Conservation (phyloP, 768 basidiomycete species). For the Agrocybe chaxingu region DNA sequence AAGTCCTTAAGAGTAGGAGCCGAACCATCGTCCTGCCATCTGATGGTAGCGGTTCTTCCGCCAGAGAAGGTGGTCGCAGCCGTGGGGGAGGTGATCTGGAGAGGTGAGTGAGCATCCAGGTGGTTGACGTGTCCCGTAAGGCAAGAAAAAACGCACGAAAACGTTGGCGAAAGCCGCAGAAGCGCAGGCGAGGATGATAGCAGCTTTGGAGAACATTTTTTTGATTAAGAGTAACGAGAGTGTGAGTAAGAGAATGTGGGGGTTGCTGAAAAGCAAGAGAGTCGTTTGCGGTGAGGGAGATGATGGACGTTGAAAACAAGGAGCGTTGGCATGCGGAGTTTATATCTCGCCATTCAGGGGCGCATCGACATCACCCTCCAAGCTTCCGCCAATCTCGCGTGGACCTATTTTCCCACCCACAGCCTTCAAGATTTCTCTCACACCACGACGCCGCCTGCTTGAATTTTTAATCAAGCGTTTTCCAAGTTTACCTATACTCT, state of each 20-base stretch:
- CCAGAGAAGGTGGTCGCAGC: conserved; percentile 41
- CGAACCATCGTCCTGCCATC: conserved; percentile 56
- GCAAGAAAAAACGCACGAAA: conserved; percentile 35
- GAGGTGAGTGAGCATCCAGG: conserved; percentile 1
- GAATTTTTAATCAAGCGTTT: too few species aligned
- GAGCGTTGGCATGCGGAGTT: conserved; percentile 9
- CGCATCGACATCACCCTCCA: too few species aligned
- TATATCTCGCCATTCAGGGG: conserved; percentile 6
- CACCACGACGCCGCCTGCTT: too few species aligned
- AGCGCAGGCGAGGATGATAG: conserved; percentile 49
- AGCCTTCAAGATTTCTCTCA: too few species aligned
- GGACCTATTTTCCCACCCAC: too few species aligned
- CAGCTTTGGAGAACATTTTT: conserved; percentile 49
- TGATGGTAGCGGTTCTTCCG: conserved; percentile 46
- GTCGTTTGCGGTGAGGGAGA: conserved; percentile 12
- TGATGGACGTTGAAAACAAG: conserved; percentile 21
- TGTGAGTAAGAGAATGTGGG: conserved; percentile 36
- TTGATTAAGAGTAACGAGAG: conserved; percentile 24
- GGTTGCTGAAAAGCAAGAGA: conserved; percentile 17
- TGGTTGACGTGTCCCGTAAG: conserved; percentile 6
- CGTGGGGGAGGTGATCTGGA: conserved; percentile 58
- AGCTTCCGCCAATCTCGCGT: too few species aligned
- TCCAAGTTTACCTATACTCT: too few species aligned
- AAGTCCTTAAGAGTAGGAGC: conserved; percentile 49
- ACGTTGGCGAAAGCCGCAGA: conserved; percentile 54